Conservation (phyloP, 2,329 filamentous ascomycete genomes). For the Colletotrichum limetticola region DNA sequence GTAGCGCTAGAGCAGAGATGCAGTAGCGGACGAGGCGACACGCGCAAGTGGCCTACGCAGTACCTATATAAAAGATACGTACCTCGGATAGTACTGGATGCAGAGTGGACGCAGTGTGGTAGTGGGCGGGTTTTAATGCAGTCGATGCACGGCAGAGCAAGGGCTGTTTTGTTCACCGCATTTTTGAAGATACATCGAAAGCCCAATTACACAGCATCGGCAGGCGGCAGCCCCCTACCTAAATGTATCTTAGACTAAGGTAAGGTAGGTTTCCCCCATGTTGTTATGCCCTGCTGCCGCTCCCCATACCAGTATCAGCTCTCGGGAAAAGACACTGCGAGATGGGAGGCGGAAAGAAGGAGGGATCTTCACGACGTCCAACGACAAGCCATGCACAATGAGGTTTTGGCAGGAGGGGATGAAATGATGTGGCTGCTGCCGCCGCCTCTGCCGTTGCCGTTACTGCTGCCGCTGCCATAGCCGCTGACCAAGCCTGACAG, state of each 20-base stretch:
- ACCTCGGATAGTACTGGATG: background rate
- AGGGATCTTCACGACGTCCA: background rate
- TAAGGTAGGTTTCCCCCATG: background rate
- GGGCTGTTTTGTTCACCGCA: constrained; percentile 31
- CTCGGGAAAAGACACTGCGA: background rate
- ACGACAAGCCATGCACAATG: background rate
- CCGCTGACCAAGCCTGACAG: constrained; percentile 27
- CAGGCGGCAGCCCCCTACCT: background rate
- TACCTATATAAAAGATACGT: background rate
- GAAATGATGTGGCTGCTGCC: constrained; percentile 10
- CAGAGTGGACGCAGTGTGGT: background rate
- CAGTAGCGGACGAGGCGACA: constrained; percentile 14
- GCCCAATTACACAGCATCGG: background rate
- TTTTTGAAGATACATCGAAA: background rate
- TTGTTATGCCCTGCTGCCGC: background rate
- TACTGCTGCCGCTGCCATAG: background rate
- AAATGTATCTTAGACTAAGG: background rate
- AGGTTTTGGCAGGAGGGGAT: background rate
- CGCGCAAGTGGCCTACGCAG: background rate
- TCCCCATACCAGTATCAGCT: background rate
- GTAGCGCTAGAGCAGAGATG: constrained; percentile 13
- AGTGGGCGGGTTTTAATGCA: too few relatives aligned
- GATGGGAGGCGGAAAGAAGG: background rate
- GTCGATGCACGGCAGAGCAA: background rate
- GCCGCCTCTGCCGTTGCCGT: constrained; percentile 22